These are phyloP conservation scores for Paramecium octaurelia DNA, from an alignment of 73 alveolate genomes.

Conservation along the genomic window DNA sequence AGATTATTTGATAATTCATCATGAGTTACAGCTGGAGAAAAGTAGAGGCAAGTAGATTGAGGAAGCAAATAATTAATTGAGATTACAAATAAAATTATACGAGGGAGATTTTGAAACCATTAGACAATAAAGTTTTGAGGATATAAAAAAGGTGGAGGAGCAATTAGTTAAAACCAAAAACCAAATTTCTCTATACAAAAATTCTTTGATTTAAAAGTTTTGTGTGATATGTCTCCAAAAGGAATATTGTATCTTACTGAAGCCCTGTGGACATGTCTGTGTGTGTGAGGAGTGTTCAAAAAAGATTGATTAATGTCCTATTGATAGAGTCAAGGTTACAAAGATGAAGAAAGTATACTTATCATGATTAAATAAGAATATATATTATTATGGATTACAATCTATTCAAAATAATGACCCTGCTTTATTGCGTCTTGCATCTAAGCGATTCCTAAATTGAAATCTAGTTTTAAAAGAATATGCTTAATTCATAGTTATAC, in stretches of 20 bases:
- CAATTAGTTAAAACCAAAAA: background rate
- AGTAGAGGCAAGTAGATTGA: background rate
- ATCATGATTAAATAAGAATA: background rate
- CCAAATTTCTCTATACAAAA: background rate
- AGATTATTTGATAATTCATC: background rate
- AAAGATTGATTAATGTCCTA: background rate
- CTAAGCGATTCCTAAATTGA: background rate
- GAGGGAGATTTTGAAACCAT: constrained; percentile 21
- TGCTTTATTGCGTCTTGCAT: too few species aligned
- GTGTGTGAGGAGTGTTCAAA: constrained; percentile 22
- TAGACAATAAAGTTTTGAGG: background rate
- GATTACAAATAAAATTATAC: background rate
- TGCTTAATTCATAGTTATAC: background rate
- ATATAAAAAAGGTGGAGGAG: background rate
- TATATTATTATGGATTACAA: background rate
- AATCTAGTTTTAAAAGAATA: background rate
- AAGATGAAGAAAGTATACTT: background rate
- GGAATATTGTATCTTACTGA: background rate
- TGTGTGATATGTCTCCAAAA: constrained; percentile 24
- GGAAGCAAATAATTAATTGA: background rate
- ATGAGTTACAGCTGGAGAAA: background rate
- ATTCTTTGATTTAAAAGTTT: background rate
- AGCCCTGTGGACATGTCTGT: constrained; percentile 49
- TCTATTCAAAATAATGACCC: background rate
- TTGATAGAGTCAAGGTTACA: background rate